Conservation (phyloP, 768 basidiomycete species). For the Saitozyma podzolica region DNA sequence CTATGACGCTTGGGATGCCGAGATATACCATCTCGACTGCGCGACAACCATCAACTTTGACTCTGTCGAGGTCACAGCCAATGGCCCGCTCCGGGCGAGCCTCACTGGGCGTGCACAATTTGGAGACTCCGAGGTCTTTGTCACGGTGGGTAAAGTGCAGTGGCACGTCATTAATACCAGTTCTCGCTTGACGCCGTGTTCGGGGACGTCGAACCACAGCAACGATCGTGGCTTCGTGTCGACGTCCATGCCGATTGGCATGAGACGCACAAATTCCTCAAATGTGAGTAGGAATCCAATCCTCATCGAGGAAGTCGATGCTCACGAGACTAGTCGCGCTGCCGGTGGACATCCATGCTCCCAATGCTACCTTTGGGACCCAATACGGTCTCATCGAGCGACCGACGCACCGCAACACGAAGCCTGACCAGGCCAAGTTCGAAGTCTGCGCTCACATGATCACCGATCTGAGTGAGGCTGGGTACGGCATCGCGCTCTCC, state of each 20-base stretch:
- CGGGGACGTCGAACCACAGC: too few relatives aligned
- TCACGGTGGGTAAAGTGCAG: neutral
- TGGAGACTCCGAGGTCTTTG: constrained; percentile 1
- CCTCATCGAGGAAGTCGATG: neutral
- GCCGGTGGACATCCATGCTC: constrained; percentile 77
- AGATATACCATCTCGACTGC: constrained; percentile 30
- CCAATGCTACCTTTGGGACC: constrained; percentile 84
- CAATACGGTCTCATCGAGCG: constrained; percentile 86
- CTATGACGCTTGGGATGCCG: constrained; percentile 35
- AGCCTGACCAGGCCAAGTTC: constrained; percentile 69
- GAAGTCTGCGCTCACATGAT: constrained; percentile 92
- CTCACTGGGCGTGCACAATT: constrained; percentile 1
- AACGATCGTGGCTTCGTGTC: too few relatives aligned
- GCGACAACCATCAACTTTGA: constrained; percentile 16
- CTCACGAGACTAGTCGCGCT: constrained; percentile 61
- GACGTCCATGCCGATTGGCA: constrained; percentile 50
- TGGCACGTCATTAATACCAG: neutral
- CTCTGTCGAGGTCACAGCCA: constrained; percentile 43
- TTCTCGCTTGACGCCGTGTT: constrained; percentile 8
- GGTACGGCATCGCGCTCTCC: constrained; percentile 87
- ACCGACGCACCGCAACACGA: constrained; percentile 92
- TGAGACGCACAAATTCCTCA: constrained; percentile 47
- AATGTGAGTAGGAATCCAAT: constrained; percentile 12
- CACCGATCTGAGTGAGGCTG: constrained; percentile 60
- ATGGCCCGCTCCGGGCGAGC: constrained; percentile 1